Base-by-base conservation (phyloP, 2,329 filamentous ascomycete species). In the Rugonectria rugulosa region DNA sequence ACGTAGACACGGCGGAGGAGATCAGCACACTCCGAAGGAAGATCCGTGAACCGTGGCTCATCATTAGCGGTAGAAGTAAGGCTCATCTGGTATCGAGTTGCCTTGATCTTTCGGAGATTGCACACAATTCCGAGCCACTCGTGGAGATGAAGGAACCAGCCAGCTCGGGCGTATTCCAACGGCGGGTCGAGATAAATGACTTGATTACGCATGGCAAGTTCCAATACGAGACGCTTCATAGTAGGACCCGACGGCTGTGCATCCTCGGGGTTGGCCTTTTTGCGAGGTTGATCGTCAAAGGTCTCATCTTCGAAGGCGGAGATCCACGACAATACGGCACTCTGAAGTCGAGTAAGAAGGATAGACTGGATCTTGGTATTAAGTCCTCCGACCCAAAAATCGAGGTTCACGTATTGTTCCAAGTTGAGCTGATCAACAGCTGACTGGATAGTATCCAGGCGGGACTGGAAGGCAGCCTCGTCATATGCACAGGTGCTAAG, bases 201-300 rank as follows among this genome's bases (percentile, higher is more conserved):
- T 73, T 99, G 95, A 67, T 98, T 98, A 26, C 91, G 90, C 92
- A 99, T 99, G 6, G 92, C 95, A 50, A 99, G 89, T 72, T 99
- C 95, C 65, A 97, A 91, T 14, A 95, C 82, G 20, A 96, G 83
- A 24, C 84, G 85, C 66, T 84, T 87, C 75, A 96, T 86, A 4
- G 81, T 81, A 0, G 91, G 91, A 3, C 77, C 75, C 53, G 85
- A 81, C 26, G 77, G 75, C 61, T 78, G 81, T 38, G 64, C 61
- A 43, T 77, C 74, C 24, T 82, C 81, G 9, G 77, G 76, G 8
- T 74, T 73, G 17, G 77, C 60, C 61, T 78, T 78, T 65, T 82
- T 85, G 45, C 83, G 78, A 42, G 80, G 78, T 57, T 77, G 84
- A 40, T 83, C 80, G 34, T 83, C 77, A 6, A 76, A 71, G 4